Conservation (phyloP, 352 stramenopile species). For the Albugo laibachii region DNA sequence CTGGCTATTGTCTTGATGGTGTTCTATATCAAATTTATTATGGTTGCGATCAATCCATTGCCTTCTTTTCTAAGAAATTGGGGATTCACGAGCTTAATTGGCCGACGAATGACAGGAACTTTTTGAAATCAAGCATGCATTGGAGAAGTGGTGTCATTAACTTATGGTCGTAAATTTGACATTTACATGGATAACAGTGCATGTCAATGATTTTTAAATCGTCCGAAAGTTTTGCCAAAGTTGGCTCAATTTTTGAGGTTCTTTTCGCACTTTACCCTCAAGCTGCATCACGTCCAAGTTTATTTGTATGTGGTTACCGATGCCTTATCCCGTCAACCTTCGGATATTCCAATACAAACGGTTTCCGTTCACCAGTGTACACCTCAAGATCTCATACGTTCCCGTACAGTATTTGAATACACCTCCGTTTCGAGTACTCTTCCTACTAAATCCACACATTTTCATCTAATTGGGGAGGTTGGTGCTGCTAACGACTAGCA, state of each 20-base stretch:
- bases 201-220: slow-evolving; percentile 4
- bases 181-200: slow-evolving; percentile 6
- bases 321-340: slow-evolving; percentile 1
- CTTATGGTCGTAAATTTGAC: slow-evolving; percentile 5
- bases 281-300: slow-evolving; percentile 4
- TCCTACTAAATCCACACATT: no score
- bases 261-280: slow-evolving; percentile 6
- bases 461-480: no score
- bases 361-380: no score
- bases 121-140: slow-evolving; percentile 4
- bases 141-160: slow-evolving; percentile 7
- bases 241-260: slow-evolving; percentile 3
- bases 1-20: neutral
- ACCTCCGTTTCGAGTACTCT: no score
- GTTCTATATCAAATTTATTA: neutral
- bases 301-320: slow-evolving; percentile 5
- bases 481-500: no score
- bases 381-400: no score
- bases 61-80: slow-evolving; percentile 6
- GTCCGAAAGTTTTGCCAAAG: slow-evolving; percentile 3
- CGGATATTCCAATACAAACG: no score
- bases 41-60: slow-evolving; percentile 5
- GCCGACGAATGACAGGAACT: slow-evolving; percentile 6
- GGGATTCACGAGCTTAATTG: slow-evolving; percentile 3
- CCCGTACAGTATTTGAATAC: no score